phyloP scores from a whole-genome alignment of 208 protist species.

The Angomonas deanei region DNA sequence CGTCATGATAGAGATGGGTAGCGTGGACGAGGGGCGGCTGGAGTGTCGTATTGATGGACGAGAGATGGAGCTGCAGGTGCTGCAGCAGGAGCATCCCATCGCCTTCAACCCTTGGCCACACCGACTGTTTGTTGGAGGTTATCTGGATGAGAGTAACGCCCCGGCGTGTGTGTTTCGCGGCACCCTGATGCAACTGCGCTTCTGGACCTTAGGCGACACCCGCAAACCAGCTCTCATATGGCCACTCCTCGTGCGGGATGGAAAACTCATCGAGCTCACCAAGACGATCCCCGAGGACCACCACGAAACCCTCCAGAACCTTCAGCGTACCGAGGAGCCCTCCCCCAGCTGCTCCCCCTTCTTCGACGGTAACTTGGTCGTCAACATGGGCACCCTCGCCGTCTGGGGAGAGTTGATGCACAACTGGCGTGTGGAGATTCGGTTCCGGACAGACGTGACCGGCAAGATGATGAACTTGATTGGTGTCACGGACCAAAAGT shows the following conservation, averaged over 20 bases:
- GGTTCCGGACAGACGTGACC: constrained; percentile 71
- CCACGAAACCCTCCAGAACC: constrained; percentile 61
- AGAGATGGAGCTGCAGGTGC: constrained; percentile 35
- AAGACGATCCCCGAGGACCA: constrained; percentile 67
- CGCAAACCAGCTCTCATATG: constrained; percentile 53
- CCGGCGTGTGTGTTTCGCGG: constrained; percentile 62
- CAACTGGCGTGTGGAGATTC: constrained; percentile 83
- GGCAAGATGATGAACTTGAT: constrained; percentile 74
- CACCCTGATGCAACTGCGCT: constrained; percentile 73
- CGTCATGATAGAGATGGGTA: constrained; percentile 66
- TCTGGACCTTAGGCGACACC: constrained; percentile 39
- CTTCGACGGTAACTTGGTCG: constrained; percentile 75
- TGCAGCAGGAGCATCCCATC: constrained; percentile 85
- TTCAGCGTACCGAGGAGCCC: constrained; percentile 40
- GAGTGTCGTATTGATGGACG: constrained; percentile 66
- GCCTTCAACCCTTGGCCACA: constrained; percentile 87
- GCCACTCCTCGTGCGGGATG: constrained; percentile 62
- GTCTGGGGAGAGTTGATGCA: constrained; percentile 80
- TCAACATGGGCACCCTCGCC: constrained; percentile 70
- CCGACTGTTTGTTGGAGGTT: constrained; percentile 77
- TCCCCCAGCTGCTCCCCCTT: constrained; percentile 49
- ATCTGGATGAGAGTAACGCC: constrained; percentile 63
- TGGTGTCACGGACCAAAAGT: constrained; percentile 75
- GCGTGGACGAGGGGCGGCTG: constrained; percentile 71
- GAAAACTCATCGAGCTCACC: constrained; percentile 59